Evolutionary conservation across 805 yeast species (phyloP).

Genomic region (Saccharomycopsis synnaedendra): DNA sequence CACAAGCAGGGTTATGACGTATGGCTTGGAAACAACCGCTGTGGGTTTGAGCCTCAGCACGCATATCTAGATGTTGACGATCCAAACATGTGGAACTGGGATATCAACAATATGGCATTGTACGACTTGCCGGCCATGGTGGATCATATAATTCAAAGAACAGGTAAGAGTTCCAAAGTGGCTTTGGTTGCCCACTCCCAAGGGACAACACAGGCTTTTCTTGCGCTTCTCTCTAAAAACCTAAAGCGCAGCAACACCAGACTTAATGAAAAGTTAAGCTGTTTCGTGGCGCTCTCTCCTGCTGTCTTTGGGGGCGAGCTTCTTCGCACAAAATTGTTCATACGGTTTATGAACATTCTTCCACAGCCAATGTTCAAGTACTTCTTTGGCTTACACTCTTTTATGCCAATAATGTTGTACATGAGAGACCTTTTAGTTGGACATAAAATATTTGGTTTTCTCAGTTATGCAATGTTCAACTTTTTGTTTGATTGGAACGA

Average conservation of each 20-base stretch:
- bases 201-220: conserved; percentile 80
- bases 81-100: conserved; percentile 85
- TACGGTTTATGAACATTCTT: conserved; percentile 47
- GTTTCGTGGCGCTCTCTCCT: conserved; percentile 75
- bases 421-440: conserved; percentile 41
- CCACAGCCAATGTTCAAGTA: conserved; percentile 32
- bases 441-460: conserved; percentile 42
- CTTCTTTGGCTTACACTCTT: conserved; percentile 69
- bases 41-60: conserved; percentile 74
- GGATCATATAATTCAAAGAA: conserved; percentile 37
- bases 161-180: conserved; percentile 30
- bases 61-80: conserved; percentile 30
- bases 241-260: conserved; percentile 13
- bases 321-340: conserved; percentile 49
- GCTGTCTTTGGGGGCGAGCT: conserved; percentile 83
- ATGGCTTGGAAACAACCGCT: conserved; percentile 86
- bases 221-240: conserved; percentile 39
- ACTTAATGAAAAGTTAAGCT: conserved; percentile 46
- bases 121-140: conserved; percentile 70
- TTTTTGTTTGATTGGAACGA: conserved; percentile 85
- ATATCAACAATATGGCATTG: conserved; percentile 68
- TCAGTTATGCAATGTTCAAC: conserved; percentile 76
- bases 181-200: conserved; percentile 80
- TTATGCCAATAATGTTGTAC: conserved; percentile 62
- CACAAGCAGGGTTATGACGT: conserved; percentile 60